These are phyloP conservation scores for Anaeramoeba flamelloides DNA, from an alignment of 78 protist genomes.

Conservation along the genomic window DNA sequence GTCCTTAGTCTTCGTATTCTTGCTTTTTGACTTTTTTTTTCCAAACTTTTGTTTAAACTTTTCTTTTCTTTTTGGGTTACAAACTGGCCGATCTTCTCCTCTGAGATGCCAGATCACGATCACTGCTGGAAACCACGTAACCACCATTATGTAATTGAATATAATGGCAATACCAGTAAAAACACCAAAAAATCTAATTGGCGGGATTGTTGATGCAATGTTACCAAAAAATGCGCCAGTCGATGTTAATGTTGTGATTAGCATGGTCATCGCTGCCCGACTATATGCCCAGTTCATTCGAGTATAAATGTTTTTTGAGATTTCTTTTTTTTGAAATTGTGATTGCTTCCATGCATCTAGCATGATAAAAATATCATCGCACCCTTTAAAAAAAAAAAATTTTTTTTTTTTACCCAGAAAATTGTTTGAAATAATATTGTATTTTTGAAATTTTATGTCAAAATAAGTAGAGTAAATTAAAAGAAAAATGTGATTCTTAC, in stretches of 20 bases:
- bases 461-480: too few species aligned
- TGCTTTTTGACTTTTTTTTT: too few species aligned
- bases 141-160: neutral
- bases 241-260: neutral
- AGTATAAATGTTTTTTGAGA: neutral
- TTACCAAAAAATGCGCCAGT: neutral
- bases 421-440: too few species aligned
- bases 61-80: too few species aligned
- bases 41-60: too few species aligned
- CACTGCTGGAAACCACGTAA: slow-evolving; percentile 2
- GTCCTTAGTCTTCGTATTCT: too few species aligned
- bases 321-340: neutral
- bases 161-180: neutral
- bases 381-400: too few species aligned
- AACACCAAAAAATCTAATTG: neutral
- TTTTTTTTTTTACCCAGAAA: too few species aligned
- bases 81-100: too few species aligned
- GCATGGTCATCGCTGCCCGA: neutral
- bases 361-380: slow-evolving; percentile 27
- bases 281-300: slow-evolving; percentile 20
- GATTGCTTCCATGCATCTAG: slow-evolving; percentile 28
- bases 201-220: neutral
- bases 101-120: too few species aligned
- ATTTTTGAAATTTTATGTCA: too few species aligned
- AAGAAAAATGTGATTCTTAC: too few species aligned